Conservation (phyloP, 2,329 filamentous ascomycete species). For the Stagonosporopsis vannaccii region DNA sequence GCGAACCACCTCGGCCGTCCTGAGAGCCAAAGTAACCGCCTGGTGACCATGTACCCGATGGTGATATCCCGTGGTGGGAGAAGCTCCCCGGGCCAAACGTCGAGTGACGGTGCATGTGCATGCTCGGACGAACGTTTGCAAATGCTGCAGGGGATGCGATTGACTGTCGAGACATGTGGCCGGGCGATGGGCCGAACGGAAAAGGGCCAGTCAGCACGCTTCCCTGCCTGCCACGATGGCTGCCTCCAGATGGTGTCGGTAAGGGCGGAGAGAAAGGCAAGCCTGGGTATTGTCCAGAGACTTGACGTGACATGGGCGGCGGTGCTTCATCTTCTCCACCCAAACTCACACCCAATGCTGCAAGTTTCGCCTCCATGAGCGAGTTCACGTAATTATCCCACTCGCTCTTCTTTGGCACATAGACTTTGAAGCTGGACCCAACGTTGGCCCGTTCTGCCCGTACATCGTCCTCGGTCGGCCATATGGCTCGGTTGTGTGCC, state of each 20-base stretch:
- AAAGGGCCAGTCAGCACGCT: conserved; percentile 66
- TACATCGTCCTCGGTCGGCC: conserved; percentile 70
- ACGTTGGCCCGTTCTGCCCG: conserved; percentile 61
- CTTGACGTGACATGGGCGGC: conserved; percentile 71
- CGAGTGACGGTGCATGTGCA: conserved; percentile 74
- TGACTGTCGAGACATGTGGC: conserved; percentile 66
- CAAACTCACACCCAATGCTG: conserved; percentile 85
- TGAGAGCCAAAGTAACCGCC: conserved; percentile 48
- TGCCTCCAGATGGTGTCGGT: conserved; percentile 78
- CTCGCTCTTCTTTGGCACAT: conserved; percentile 73
- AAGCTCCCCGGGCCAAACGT: conserved; percentile 76
- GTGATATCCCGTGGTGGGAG: conserved; percentile 67
- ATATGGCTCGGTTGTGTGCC: conserved; percentile 71
- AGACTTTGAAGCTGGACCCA: conserved; percentile 62
- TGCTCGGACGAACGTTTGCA: conserved; percentile 57
- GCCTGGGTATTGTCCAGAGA: conserved; percentile 75
- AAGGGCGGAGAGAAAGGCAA: conserved; percentile 85
- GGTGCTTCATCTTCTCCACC: conserved; percentile 72
- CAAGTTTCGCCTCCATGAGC: conserved; percentile 88
- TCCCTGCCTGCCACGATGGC: conserved; percentile 68
- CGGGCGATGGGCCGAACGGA: conserved; percentile 62
- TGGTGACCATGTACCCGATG: conserved; percentile 54
- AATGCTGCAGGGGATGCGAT: conserved; percentile 77
- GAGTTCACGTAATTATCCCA: conserved; percentile 84
- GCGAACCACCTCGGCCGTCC: conserved; percentile 53